Conservation (phyloP, 2,329 filamentous ascomycete species). For the Colletotrichum graminicola region DNA sequence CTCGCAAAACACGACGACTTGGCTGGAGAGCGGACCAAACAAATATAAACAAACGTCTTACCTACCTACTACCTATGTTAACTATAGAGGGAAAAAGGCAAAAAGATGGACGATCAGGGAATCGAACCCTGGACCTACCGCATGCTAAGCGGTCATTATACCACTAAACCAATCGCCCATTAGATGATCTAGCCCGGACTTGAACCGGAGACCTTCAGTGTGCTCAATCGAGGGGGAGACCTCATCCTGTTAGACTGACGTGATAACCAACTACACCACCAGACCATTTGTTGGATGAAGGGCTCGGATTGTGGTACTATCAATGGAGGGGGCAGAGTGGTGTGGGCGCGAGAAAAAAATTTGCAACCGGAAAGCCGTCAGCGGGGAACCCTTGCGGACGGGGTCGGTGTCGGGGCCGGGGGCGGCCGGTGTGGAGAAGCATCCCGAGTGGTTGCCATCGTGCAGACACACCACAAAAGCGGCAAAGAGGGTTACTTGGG, state of each 20-base stretch:
- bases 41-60: neutral
- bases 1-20: neutral
- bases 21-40: neutral
- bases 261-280: constrained; percentile 63
- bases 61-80: no score
- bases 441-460: neutral
- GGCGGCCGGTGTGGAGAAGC: neutral
- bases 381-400: constrained; percentile 6
- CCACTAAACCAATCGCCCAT: constrained; percentile 40
- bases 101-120: constrained; percentile 39
- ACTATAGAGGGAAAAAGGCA: neutral
- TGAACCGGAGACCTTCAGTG: constrained; percentile 42
- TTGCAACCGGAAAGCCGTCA: constrained; percentile 1
- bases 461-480: neutral
- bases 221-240: neutral
- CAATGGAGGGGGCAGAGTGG: neutral
- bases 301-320: neutral
- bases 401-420: neutral
- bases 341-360: constrained; percentile 1
- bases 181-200: constrained; percentile 38
- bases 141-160: constrained; percentile 42
- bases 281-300: constrained; percentile 36
- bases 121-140: constrained; percentile 41
- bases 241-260: constrained; percentile 58
- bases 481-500: no score